A percentile compares a stretch with the other conserved stretches of the same genome.
phyloP scores from a whole-genome alignment of 2,329 filamentous ascomycete species.

The Aspergillus viridinutans region DNA sequence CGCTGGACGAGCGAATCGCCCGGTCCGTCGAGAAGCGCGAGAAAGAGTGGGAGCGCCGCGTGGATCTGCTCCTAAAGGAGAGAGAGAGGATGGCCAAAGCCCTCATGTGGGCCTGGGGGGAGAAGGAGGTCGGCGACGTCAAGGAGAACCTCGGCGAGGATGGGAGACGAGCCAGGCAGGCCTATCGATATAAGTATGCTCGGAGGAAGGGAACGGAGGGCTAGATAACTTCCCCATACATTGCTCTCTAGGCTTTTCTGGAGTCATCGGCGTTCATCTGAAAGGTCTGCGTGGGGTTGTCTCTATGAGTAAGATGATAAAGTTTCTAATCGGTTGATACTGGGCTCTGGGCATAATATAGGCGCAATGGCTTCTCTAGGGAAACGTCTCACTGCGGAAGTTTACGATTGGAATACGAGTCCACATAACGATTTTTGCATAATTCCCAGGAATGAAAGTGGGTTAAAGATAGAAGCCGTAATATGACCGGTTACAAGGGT shows the following conservation, averaged over 20 bases:
- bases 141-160: slow-evolving; percentile 23
- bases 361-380: background rate
- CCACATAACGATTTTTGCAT: background rate
- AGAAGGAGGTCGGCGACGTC: slow-evolving; percentile 34
- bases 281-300: background rate
- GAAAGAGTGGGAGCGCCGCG: slow-evolving; percentile 40
- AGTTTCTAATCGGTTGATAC: background rate
- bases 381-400: background rate
- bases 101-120: slow-evolving; percentile 39
- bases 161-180: slow-evolving; percentile 20
- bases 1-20: slow-evolving; percentile 38
- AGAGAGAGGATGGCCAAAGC: slow-evolving; percentile 38
- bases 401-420: background rate
- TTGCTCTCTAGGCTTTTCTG: background rate
- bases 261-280: background rate
- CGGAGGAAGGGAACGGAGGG: slow-evolving; percentile 2
- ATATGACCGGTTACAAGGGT: background rate
- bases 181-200: slow-evolving; percentile 39
- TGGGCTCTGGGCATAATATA: background rate
- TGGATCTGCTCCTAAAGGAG: slow-evolving; percentile 39
- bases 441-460: background rate
- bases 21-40: slow-evolving; percentile 40
- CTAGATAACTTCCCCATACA: background rate
- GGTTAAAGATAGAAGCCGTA: background rate
- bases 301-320: background rate